A percentile compares a stretch with the other conserved stretches of the same genome.
phyloP scores from a whole-genome alignment of 2,329 filamentous ascomycete species.

The Claviceps pazoutovae region DNA sequence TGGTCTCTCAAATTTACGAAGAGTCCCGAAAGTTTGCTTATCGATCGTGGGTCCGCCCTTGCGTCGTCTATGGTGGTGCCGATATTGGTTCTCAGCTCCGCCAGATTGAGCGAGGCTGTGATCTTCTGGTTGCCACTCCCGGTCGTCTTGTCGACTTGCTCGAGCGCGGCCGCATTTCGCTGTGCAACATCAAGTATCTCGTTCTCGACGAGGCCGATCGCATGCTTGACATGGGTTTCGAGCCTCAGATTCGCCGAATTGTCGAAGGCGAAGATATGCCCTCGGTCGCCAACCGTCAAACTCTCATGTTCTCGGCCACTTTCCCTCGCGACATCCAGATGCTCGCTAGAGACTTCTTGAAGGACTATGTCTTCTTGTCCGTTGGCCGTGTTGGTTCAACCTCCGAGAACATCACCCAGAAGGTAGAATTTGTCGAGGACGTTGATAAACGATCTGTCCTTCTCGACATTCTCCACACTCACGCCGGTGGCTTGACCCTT shows the following conservation, averaged over 20 bases:
- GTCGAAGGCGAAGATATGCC: constrained; percentile 99
- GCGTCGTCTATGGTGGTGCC: constrained; percentile 97
- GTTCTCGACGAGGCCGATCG: constrained; percentile 98
- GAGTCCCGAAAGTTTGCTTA: constrained; percentile 97
- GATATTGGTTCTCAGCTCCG: constrained; percentile 97
- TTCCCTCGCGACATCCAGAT: constrained; percentile 99
- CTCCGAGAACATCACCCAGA: constrained; percentile 99
- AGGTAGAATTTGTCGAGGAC: constrained; percentile 95
- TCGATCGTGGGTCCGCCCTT: constrained; percentile 96
- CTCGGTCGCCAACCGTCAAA: constrained; percentile 67
- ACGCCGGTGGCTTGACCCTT: constrained; percentile 75
- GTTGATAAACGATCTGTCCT: constrained; percentile 95
- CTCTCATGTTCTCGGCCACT: constrained; percentile 99
- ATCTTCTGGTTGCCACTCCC: constrained; percentile 91
- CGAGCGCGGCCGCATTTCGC: constrained; percentile 93
- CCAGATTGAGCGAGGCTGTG: constrained; percentile 93
- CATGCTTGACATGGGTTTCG: constrained; percentile 99
- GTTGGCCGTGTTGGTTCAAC: constrained; percentile 97
- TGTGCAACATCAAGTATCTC: constrained; percentile 97
- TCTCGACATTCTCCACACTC: constrained; percentile 91
- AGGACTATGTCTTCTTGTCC: constrained; percentile 98
- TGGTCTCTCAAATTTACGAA: constrained; percentile 97
- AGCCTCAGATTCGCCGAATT: constrained; percentile 97
- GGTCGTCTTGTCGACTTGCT: constrained; percentile 96
- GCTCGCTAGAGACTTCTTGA: constrained; percentile 95